These are phyloP conservation scores for Forsythia suspensa DNA, from an alignment of 257 asterid species.

Conservation along the genomic window DNA sequence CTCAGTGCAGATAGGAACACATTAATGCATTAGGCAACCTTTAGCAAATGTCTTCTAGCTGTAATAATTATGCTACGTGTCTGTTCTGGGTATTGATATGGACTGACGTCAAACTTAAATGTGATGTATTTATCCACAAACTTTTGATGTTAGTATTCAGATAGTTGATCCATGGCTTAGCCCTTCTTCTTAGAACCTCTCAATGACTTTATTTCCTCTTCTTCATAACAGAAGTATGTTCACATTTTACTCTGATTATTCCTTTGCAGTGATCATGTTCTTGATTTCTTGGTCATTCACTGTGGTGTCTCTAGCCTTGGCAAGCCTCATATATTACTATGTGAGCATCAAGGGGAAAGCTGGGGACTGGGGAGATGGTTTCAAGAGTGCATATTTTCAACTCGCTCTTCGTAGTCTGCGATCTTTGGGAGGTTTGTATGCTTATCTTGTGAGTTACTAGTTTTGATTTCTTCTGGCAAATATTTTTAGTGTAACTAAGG, in stretches of 20 bases:
- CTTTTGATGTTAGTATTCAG: background rate
- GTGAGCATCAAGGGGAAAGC: conserved; percentile 98
- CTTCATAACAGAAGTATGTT: background rate
- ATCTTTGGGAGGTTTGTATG: conserved; percentile 87
- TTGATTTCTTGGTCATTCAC: conserved; percentile 97
- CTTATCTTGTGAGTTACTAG: conserved; percentile 10
- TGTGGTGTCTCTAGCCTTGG: conserved; percentile 90
- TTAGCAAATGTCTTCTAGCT: background rate
- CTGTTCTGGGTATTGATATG: background rate
- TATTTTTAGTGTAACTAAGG: background rate
- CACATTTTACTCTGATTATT: conserved; percentile 16
- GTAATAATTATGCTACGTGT: background rate
- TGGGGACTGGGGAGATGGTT: conserved; percentile 99
- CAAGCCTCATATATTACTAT: conserved; percentile 88
- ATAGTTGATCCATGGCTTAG: background rate
- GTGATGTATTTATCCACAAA: background rate
- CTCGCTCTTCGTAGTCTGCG: conserved; percentile 99
- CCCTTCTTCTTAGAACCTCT: background rate
- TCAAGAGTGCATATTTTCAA: conserved; percentile 99
- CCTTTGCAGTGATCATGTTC: conserved; percentile 87
- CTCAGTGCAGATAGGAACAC: background rate
- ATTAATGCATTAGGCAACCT: background rate
- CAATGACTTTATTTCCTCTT: background rate
- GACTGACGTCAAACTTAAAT: background rate
- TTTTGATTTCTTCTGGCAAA: conserved; percentile 4